Evolutionary conservation across 2,329 filamentous ascomycete genomes (phyloP), one percentile per base, ranked within the genome.

Genomic region (Talaromyces pinophilus): DNA sequence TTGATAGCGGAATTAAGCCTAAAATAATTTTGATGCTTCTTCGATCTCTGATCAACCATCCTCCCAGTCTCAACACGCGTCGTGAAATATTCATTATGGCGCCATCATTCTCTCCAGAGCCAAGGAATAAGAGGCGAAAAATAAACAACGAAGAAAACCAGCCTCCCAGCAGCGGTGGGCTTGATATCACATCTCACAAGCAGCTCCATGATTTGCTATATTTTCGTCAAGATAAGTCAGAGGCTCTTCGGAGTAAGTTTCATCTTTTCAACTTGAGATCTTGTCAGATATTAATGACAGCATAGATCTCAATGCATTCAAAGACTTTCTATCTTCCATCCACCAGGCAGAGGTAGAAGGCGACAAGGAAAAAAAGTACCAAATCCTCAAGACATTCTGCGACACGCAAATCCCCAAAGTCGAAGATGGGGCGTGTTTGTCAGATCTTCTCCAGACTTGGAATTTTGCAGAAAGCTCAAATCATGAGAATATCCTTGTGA

Each of bases 371-470:
- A 74, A 78, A 66, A 81, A 79, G 65, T 73, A 82, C 61, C 76
- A 75, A 63, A 73, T 82, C 46, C 74, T 84, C 55, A 81, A 82
- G 69, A 74, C 76, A 48, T 84, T 82, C 69, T 81, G 82, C 68
- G 84, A 88, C 54, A 81, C 82, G 54, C 85, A 88, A 73, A 84
- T 82, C 67, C 75, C 72, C 61, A 74, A 77, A 19, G 81, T 82
- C 38, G 86, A 88, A 44, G 85, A 86, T 62, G 82, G 86, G 6
- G 82, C 89, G 28, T 92, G 89, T 71, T 85, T 98, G 35, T 81
- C 85, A 1, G 92, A 97, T 72, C 81, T 98, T 46, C 91, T 96
- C 79, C 91, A 96, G 72, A 92, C 89, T 67, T 98, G 94, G 94
- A 88, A 88, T 59, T 93, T 91, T 80, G 93, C 91, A 3, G 88